These are phyloP conservation scores for Volvox carteri DNA, from an alignment of 163 green algal species.

Conservation along the genomic window DNA sequence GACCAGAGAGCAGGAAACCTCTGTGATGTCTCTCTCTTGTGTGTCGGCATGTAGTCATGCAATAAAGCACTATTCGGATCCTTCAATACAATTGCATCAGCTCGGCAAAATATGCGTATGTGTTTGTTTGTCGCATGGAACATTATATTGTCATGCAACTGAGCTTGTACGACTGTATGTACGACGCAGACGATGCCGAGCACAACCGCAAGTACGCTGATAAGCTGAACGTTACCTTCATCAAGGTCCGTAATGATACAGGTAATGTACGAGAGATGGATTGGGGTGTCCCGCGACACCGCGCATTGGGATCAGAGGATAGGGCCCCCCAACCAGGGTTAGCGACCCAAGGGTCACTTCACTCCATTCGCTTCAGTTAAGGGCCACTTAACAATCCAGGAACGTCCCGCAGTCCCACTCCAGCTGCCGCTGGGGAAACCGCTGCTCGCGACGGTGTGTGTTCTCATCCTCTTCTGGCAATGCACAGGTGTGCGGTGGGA, in stretches of 20 bases:
- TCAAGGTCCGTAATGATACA: constrained; percentile 19
- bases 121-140: neutral
- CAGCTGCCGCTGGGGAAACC: neutral
- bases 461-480: neutral
- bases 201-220: constrained; percentile 59
- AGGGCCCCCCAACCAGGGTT: neutral
- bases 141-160: neutral
- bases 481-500: constrained; percentile 14
- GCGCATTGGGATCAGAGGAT: no score
- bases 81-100: no score
- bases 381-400: neutral
- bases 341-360: neutral
- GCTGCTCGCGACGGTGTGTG: neutral
- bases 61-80: no score
- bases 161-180: no score
- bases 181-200: constrained; percentile 38
- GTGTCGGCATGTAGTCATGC: no score
- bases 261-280: no score
- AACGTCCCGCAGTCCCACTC: neutral
- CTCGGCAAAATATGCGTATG: no score
- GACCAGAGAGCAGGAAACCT: neutral
- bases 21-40: neutral
- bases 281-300: no score
- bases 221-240: neutral
- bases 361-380: neutral